Evolutionary conservation across 306 rosid genomes (phyloP), one percentile per base, ranked within the genome.

Genomic region (Abrus precatorius): DNA sequence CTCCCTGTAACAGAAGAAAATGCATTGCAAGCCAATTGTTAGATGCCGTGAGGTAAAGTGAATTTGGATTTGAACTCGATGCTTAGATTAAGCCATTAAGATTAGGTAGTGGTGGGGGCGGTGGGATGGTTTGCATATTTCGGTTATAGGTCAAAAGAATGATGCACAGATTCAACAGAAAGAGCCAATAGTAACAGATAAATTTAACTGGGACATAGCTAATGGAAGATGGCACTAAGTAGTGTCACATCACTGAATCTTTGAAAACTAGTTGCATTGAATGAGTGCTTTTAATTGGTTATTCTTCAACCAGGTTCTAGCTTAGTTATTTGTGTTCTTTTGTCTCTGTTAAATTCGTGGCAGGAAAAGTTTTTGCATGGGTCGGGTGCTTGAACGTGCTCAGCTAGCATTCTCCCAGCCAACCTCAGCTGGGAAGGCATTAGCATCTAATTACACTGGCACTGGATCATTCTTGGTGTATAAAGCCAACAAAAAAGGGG

Each of bases 391-490:
- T 62, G 89, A 89, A 72, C 88, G 72, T 50, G 66, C 87, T 75
- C 92, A 90, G 45, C 41, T 90, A 80, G 96, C 97, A 80, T 89
- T 93, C 88, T 93, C 99, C 66, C 91, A 86, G 80, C 99, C 95
- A 63, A 91, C 97, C 79, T 88, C 90, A 5, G 75, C 75, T 64
- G 99, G 98, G 82, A 89, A 82, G 85, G 88, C 89, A 59, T 83
- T 95, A 91, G 97, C 94, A 67, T 84, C 86, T 64, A 87, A 74
- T 59, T 93, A 89, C 66, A 45, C 83, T 38, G 92, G 93, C 76
- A 82, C 83, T 53, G 82, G 79, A 38, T 87, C 90, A 72, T 89
- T 90, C 71, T 84, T 89, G 89, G 92, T 89, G 71, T 93, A 95
- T 83, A 90, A 79, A 59, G 68, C 77, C 34, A 69, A 56, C 36